Conservation (phyloP, 805 yeast species). For the Saccharomyces jurei region DNA sequence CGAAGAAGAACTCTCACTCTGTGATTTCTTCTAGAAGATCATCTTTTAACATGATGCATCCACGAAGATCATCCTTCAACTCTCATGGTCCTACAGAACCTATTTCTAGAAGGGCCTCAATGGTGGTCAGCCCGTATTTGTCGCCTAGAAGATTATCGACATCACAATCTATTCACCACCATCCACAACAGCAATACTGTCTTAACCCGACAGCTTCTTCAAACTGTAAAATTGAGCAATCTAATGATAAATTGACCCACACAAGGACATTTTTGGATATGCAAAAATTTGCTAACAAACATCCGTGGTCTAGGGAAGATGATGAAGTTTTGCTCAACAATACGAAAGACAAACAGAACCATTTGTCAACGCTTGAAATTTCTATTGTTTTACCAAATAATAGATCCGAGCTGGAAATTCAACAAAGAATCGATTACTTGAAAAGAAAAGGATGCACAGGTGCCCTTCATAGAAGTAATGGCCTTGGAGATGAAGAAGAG, state of each 20-base stretch:
- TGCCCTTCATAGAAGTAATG: neutral
- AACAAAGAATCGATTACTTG: slow-evolving; percentile 46
- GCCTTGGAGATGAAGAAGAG: neutral
- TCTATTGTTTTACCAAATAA: slow-evolving; percentile 59
- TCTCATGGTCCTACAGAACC: neutral
- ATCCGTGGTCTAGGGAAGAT: slow-evolving; percentile 51
- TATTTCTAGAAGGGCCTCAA: neutral
- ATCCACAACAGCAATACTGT: neutral
- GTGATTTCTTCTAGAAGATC: slow-evolving; percentile 22
- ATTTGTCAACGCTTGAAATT: slow-evolving; percentile 63
- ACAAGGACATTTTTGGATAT: neutral
- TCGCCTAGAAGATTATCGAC: neutral
- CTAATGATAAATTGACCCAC: neutral
- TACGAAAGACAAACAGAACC: slow-evolving; percentile 36
- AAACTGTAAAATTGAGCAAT: neutral
- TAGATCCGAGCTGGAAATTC: slow-evolving; percentile 68
- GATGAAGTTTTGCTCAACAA: slow-evolving; percentile 55
- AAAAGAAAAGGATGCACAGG: neutral
- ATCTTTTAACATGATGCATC: slow-evolving; percentile 22
- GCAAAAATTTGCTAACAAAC: neutral
- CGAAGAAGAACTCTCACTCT: slow-evolving; percentile 29
- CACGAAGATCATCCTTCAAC: slow-evolving; percentile 24
- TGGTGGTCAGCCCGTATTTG: neutral
- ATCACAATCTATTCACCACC: neutral
- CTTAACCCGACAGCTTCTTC: neutral